phyloP scores from a whole-genome alignment of 371 early-diverging fungal genomes.

The Zychaea mexicana region DNA sequence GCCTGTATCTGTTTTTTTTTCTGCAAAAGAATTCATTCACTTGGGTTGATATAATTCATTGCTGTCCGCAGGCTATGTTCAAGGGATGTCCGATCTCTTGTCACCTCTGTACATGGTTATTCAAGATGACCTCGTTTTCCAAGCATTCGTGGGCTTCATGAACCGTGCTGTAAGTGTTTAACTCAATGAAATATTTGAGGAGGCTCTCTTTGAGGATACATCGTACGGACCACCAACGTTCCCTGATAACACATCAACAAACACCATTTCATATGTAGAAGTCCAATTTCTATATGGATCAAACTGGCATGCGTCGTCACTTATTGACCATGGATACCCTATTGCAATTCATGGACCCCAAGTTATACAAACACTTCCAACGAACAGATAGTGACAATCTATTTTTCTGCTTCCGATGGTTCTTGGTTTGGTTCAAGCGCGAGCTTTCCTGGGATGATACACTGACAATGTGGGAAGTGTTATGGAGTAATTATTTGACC shows the following conservation, averaged over 20 bases:
- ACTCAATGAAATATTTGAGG: no score
- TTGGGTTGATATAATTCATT: not conserved
- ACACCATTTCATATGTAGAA: constrained; percentile 40
- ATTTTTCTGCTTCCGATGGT: constrained; percentile 95
- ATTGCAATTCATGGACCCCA: constrained; percentile 83
- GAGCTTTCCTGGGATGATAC: constrained; percentile 88
- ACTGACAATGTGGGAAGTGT: constrained; percentile 82
- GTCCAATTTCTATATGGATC: constrained; percentile 81
- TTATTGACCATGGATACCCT: constrained; percentile 73
- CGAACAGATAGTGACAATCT: constrained; percentile 82
- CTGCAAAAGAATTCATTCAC: not conserved
- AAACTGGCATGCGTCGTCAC: constrained; percentile 89
- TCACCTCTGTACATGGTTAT: constrained; percentile 86
- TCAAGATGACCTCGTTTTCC: constrained; percentile 85
- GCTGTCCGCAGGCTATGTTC: constrained; percentile 82
- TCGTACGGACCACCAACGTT: no score
- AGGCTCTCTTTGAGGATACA: no score
- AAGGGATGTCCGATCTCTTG: constrained; percentile 96
- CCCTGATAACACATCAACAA: not conserved
- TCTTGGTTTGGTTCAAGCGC: constrained; percentile 92
- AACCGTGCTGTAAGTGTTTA: constrained; percentile 77
- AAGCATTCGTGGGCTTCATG: constrained; percentile 91
- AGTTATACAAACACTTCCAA: constrained; percentile 75
- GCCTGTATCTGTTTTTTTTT: no score
- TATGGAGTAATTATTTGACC: constrained; percentile 86